Conservation (phyloP, 176 grass and related monocot species). For the Oryza glumipatula region DNA sequence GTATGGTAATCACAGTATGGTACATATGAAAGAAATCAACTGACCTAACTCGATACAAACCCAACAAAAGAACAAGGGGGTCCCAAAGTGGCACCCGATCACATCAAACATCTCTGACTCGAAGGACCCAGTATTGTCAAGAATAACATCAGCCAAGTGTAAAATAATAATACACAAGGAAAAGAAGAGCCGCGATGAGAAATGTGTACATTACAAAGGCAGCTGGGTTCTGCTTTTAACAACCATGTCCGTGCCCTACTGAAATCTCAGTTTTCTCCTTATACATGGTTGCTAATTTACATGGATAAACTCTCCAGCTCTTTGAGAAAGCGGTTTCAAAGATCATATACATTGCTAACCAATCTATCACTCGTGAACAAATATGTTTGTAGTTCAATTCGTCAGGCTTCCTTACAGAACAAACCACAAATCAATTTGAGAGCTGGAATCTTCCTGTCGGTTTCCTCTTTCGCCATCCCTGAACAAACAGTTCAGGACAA, state of each 20-base stretch:
- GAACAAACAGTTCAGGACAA: constrained; percentile 31
- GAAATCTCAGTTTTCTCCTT: constrained; percentile 25
- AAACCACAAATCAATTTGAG: constrained; percentile 61
- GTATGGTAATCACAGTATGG: constrained; percentile 42
- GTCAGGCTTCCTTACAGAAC: constrained; percentile 43
- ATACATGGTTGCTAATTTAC: constrained; percentile 46
- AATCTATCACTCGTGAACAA: constrained; percentile 38
- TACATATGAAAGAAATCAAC: constrained; percentile 34
- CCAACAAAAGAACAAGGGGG: constrained; percentile 14
- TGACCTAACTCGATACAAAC: constrained; percentile 20
- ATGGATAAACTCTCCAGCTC: constrained; percentile 20
- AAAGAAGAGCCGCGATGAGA: constrained; percentile 24
- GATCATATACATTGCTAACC: constrained; percentile 55
- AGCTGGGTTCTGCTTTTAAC: constrained; percentile 35
- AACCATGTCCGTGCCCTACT: constrained; percentile 28
- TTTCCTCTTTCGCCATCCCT: constrained; percentile 97
- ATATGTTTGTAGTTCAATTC: constrained; percentile 23
- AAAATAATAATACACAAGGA: constrained; percentile 42
- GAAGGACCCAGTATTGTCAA: constrained; percentile 18
- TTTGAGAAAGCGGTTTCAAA: constrained; percentile 27
- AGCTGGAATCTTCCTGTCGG: constrained; percentile 82
- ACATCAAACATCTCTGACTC: constrained; percentile 41
- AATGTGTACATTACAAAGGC: constrained; percentile 40
- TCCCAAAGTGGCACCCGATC: neutral
- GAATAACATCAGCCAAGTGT: constrained; percentile 40